Conservation (phyloP, 2,329 filamentous ascomycete genomes). For the Botryosphaeria dothidea region DNA sequence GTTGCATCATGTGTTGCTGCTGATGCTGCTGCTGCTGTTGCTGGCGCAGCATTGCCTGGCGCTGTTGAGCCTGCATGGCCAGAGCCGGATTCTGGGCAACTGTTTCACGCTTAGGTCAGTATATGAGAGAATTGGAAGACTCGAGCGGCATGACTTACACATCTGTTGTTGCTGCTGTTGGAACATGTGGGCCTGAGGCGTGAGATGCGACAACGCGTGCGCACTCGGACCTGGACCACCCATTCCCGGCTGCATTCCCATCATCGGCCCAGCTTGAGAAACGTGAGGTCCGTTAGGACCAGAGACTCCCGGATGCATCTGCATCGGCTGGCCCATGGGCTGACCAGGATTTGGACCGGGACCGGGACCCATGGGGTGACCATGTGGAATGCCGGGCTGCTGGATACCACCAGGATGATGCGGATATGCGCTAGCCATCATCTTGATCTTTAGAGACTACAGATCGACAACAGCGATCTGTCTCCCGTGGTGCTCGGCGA, state of each 20-base stretch:
- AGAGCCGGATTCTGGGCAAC: constrained; percentile 36
- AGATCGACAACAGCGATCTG: constrained; percentile 3
- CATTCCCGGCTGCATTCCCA: constrained; percentile 73
- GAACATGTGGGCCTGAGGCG: constrained; percentile 61
- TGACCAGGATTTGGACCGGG: constrained; percentile 72
- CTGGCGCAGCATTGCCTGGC: constrained; percentile 48
- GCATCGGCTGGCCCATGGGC: constrained; percentile 69
- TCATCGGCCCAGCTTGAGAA: constrained; percentile 69
- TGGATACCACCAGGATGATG: constrained; percentile 71
- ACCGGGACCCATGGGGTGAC: constrained; percentile 62
- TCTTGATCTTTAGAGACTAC: constrained; percentile 42
- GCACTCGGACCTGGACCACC: constrained; percentile 61
- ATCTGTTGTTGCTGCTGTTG: constrained; percentile 44
- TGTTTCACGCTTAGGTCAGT: not conserved
- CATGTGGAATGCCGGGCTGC: constrained; percentile 68
- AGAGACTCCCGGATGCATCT: constrained; percentile 73
- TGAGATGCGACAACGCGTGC: constrained; percentile 73
- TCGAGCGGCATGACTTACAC: constrained; percentile 7
- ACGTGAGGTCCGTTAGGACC: constrained; percentile 70
- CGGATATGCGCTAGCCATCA: constrained; percentile 70
- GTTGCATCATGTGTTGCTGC: constrained; percentile 47
- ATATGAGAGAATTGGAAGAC: not conserved
- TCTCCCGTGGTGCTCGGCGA: constrained; percentile 12
- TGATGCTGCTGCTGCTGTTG: constrained; percentile 52
- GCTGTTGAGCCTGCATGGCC: constrained; percentile 46